Evolutionary conservation across 768 basidiomycete species (phyloP), one percentile per base, ranked within the genome.

Genomic region (Pleurotus djamor): DNA sequence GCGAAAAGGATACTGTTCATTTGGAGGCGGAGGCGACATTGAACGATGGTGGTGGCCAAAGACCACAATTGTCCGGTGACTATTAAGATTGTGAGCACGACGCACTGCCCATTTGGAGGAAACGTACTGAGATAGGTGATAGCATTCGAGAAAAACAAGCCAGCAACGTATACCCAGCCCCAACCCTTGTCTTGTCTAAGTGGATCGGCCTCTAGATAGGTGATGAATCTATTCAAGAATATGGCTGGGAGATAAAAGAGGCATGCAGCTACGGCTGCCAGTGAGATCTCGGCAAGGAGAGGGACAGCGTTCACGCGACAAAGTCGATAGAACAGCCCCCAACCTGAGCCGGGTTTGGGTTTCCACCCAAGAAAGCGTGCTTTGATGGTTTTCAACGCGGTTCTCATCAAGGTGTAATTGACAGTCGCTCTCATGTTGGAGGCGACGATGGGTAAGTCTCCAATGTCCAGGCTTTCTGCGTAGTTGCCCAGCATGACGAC

Each of bases 401-500:
- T 71, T 59, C 82, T 85, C 89, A 94, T 92, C 21, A 65, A 66
- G n/a, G 82, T 63, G 64, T 86, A 93, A 58, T 90, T 82, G 65
- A 71, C 70, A 4, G 85, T 79, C 0, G 82, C 78, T 34, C 94
- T 90, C 84, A 94, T 87, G 64, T 82, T 70, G 0, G 79, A 83
- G 0, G 90, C 84, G 7, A 95, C 82, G 57, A 96, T 86, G 4
- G 94, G 95, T 34, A 97, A 76, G 68, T 97, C 94, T 60, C 87
- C 92, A 17, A 94, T 92, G 64, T 96, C 91, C 48, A 96, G 81
- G 59, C 83, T 88, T 58, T 83, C 79, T 1, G 88, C 79, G 2
- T 77, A 79, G 71, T 92, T 85, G 2, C 93, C 94, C 44, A 94
- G 85, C 83, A 87, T 86, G 58, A 96, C 85, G 12, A 97, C 91